Percentiles rank a stretch among this genome's conserved stretches.
Conservation (phyloP, 148 eudicot species). For the Arbutus unedo region DNA sequence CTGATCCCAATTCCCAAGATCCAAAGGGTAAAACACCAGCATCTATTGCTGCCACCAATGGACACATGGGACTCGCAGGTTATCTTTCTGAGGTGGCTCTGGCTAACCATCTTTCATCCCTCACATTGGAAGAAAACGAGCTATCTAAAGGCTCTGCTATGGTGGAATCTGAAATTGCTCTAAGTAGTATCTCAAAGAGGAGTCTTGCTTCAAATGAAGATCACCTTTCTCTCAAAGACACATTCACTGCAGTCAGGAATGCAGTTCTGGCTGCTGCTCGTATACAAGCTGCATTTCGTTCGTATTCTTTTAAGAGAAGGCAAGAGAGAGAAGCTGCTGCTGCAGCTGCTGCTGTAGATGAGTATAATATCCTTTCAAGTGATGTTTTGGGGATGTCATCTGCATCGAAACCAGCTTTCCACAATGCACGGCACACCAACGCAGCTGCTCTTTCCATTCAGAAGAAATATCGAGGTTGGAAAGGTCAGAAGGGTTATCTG, state of each 20-base stretch:
- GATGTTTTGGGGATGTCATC: slow-evolving; percentile 63
- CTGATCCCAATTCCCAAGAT: slow-evolving; percentile 76
- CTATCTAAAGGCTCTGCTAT: slow-evolving; percentile 70
- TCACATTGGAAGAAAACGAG: slow-evolving; percentile 66
- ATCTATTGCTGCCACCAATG: slow-evolving; percentile 63
- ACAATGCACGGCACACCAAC: slow-evolving; percentile 49
- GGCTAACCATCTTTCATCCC: slow-evolving; percentile 82
- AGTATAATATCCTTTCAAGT: slow-evolving; percentile 41
- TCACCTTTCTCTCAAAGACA: slow-evolving; percentile 51
- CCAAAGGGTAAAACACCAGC: slow-evolving; percentile 83
- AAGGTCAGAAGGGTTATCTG: slow-evolving; percentile 74
- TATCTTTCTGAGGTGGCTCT: slow-evolving; percentile 84
- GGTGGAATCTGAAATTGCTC: slow-evolving; percentile 66
- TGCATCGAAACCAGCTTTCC: slow-evolving; percentile 70
- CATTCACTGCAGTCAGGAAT: slow-evolving; percentile 78
- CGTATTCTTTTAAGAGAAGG: slow-evolving; percentile 83
- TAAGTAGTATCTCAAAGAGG: slow-evolving; percentile 42
- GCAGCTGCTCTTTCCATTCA: slow-evolving; percentile 88
- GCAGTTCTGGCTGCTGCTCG: slow-evolving; percentile 88
- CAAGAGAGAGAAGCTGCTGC: slow-evolving; percentile 44
- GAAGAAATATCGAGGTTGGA: slow-evolving; percentile 85
- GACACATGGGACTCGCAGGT: slow-evolving; percentile 88
- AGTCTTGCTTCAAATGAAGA: slow-evolving; percentile 41
- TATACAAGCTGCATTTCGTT: slow-evolving; percentile 90
- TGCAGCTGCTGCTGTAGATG: slow-evolving; percentile 37